Evolutionary conservation across 179 eudicot species (phyloP), one percentile per base, ranked within the genome.

Genomic region (Nepenthes alata): DNA sequence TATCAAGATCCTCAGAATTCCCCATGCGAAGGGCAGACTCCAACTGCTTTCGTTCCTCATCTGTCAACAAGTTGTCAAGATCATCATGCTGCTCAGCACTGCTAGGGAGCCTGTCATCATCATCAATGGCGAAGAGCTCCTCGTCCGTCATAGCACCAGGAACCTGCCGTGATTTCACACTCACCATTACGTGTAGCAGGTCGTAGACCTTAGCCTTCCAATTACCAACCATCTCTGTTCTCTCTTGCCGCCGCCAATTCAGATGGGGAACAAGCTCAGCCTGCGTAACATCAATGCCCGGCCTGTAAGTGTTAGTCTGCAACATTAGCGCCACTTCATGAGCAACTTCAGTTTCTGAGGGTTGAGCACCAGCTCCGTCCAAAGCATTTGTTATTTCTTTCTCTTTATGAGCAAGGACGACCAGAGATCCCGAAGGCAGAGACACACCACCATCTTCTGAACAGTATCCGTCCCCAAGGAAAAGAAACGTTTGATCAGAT

Each of bases 141-240:
- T 89, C 97, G 60, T 89, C 97, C 16, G 95, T 87, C 58, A 55
- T 4, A 10, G 58, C 58, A 25, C 58, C 58, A 15, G 58, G 97
- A 47, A 89, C 98, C 75, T 69, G 77, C 74, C 98, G 81, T 6
- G 98, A 91, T 70, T 89, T 91, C 35, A 91, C 83, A 73, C 98
- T 91, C 47, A 89, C 91, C 51, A 84, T 77, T 64, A 91, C 98
- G 63, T 91, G 86, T 44, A 89, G 91, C 98, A 91, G 88, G 70
- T 91, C 97, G 51, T 88, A 91, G 3, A 91, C 88, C 80, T 88
- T 91, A 5, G 89, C 85, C 69, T 76, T 88, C 97, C 97, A 91
- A 41, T 66, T 72, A 53, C 98, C 96, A 68, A 91, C 86, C 75
- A 61, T 78, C 63, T 91, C 98, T 0, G 85, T 61, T 56, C 75